phyloP scores from a whole-genome alignment of 2,329 filamentous ascomycete species.

The Fusarium musae region DNA sequence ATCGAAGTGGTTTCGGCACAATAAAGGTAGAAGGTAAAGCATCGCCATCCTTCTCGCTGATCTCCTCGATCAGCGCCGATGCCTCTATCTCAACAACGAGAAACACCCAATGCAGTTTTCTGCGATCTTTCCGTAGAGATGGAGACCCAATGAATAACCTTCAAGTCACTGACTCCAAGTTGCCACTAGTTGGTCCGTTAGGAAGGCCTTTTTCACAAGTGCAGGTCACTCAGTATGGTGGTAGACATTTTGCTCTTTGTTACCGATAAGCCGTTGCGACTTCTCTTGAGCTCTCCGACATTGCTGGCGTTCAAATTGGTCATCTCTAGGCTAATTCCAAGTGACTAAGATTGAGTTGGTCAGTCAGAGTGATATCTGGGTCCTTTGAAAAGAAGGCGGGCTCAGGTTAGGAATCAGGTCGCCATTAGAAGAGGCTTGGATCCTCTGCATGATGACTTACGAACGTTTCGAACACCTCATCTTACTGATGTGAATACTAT shows the following conservation, averaged over 20 bases:
- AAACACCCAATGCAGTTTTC: not conserved
- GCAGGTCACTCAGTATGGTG: too few relatives aligned
- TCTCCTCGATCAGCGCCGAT: not conserved
- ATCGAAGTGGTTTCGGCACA: not conserved
- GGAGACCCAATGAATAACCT: not conserved
- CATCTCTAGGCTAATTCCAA: too few relatives aligned
- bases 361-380: too few relatives aligned
- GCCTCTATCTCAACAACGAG: not conserved
- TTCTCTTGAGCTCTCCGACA: not conserved
- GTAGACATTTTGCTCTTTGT: too few relatives aligned
- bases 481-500: too few relatives aligned
- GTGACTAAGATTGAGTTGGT: not conserved
- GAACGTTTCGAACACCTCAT: not conserved
- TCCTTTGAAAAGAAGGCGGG: rapidly evolving
- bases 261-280: rapidly evolving
- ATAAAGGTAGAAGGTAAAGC: not conserved
- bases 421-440: too few relatives aligned
- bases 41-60: not conserved
- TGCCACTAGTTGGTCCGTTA: not conserved
- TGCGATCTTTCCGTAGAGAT: rapidly evolving
- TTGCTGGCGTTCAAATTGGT: rapidly evolving
- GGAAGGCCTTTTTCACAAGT: too few relatives aligned
- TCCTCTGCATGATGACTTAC: not conserved
- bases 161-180: not conserved
- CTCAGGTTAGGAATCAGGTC: too few relatives aligned